Evolutionary conservation across 1,139 yeast genomes (phyloP), one percentile per base, ranked within the genome.

Genomic region (Taphrina sp.): DNA sequence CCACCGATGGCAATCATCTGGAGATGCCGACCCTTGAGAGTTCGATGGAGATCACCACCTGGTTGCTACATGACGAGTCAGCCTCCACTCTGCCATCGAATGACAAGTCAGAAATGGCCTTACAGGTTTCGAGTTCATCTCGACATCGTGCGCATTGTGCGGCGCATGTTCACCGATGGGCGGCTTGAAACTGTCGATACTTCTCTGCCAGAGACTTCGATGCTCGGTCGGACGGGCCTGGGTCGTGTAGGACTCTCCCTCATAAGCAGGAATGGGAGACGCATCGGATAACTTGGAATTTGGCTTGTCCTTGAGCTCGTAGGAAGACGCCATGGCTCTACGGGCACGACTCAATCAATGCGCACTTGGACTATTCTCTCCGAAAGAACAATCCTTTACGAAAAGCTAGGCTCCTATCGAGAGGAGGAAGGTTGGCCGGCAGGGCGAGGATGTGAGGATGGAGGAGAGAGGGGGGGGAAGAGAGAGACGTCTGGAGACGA

Each of bases 1-100:
- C 80, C 80, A 59, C 79, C 79, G 54, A 76, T 71, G 64, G 87
- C 86, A 69, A 83, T 81, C 92, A 77, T 70, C 42, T 75, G 69
- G 22, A 77, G 74, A 64, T 77, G 81, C 44, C 81, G 70, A 7
- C 74, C 67, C 38, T 70, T 69, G 44, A 77, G 67, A 45, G 70
- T 71, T 60, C 79, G 69, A 57, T 72, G 65, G 26, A 61, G 56
- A 20, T 49, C 46, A 14, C 46, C 39, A 17, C 46, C 45, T n/a
- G 54, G 54, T 39, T 31, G 28, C 43, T 41, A 39, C 20, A 5
- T 33, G 19, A 7, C 2, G 31, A 12, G 37, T 36, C 28, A 38
- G 35, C 20, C 8, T n/a, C 17, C 5, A 14, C 7, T 26, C 7
- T 26, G 31, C 19, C 1, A n/a, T 37, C 14, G 4, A n/a, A n/a